These are phyloP conservation scores for Amanita rubescens DNA, from an alignment of 768 basidiomycete genomes.

Conservation along the genomic window DNA sequence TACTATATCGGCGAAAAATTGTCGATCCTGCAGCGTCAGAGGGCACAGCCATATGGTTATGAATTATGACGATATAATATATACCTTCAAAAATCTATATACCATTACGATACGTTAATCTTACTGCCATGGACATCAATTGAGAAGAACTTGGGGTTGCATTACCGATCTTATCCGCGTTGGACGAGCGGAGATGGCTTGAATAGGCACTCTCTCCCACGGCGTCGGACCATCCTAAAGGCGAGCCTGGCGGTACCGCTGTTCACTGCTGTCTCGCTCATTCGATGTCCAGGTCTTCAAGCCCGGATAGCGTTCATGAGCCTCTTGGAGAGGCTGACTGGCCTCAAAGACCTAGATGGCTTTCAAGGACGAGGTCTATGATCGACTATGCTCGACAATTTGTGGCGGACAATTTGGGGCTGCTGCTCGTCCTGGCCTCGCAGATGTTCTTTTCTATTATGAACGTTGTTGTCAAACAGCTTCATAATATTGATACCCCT, in stretches of 20 bases:
- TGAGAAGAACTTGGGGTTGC: not conserved
- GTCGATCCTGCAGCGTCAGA: not conserved
- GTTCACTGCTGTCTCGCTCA: too few species aligned
- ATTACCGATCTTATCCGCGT: too few species aligned
- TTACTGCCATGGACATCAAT: not conserved
- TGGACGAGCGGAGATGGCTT: too few species aligned
- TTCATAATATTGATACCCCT: slow-evolving; percentile 50
- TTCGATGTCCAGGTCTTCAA: not conserved
- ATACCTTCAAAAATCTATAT: slow-evolving; percentile 8
- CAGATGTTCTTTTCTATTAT: slow-evolving; percentile 57
- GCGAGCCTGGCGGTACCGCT: too few species aligned
- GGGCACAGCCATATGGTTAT: not conserved
- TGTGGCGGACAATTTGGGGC: slow-evolving; percentile 41
- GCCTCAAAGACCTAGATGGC: not conserved
- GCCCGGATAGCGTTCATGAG: not conserved
- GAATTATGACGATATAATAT: slow-evolving; percentile 9
- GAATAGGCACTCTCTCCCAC: not conserved
- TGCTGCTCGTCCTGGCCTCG: slow-evolving; percentile 48
- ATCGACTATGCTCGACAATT: not conserved
- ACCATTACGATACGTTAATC: slow-evolving; percentile 6
- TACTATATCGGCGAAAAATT: slow-evolving; percentile 6
- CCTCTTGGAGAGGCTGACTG: not conserved
- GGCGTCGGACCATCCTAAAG: not conserved
- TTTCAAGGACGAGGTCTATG: not conserved
- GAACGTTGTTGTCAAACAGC: slow-evolving; percentile 55